These are phyloP conservation scores for Colletotrichum kahawae DNA, from an alignment of 2,329 filamentous ascomycete species.

Conservation along the genomic window DNA sequence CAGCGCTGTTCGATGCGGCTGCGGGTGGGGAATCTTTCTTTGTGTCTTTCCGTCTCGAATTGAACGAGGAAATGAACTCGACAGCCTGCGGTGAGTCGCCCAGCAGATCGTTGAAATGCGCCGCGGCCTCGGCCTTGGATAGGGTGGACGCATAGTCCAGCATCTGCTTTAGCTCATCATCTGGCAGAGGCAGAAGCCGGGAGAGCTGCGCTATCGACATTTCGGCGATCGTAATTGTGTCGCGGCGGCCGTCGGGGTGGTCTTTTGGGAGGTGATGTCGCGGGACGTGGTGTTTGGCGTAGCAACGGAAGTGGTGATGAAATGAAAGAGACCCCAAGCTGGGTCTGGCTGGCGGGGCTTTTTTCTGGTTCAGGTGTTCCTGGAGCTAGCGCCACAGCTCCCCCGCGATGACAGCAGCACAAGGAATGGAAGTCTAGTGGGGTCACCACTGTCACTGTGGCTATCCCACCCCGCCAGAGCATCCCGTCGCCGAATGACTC, in stretches of 20 bases:
- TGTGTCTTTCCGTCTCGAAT: constrained; percentile 61
- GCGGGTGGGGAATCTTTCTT: constrained; percentile 31
- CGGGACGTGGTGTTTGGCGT: not conserved
- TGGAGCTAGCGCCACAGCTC: constrained; percentile 10
- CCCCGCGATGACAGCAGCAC: not conserved
- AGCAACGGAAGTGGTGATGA: not conserved
- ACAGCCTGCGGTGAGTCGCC: constrained; percentile 81
- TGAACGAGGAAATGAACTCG: constrained; percentile 83
- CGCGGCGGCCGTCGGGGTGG: not conserved
- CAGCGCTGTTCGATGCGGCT: not conserved
- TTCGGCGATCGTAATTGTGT: not conserved
- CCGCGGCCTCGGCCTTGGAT: constrained; percentile 76
- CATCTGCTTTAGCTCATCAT: constrained; percentile 83
- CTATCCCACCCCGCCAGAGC: not conserved
- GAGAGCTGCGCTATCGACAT: constrained; percentile 74
- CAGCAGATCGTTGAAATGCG: constrained; percentile 86
- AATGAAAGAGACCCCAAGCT: not conserved
- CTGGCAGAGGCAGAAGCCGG: constrained; percentile 81
- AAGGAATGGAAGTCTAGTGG: not conserved
- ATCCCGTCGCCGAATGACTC: not conserved
- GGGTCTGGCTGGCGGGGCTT: not conserved
- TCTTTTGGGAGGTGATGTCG: not conserved
- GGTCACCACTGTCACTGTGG: not conserved
- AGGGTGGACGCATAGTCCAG: constrained; percentile 81
- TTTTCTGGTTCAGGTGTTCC: not conserved